Evolutionary conservation across 2,329 filamentous ascomycete species (phyloP), one percentile per base, ranked within the genome.

Genomic region (Stemphylium lycopersici): DNA sequence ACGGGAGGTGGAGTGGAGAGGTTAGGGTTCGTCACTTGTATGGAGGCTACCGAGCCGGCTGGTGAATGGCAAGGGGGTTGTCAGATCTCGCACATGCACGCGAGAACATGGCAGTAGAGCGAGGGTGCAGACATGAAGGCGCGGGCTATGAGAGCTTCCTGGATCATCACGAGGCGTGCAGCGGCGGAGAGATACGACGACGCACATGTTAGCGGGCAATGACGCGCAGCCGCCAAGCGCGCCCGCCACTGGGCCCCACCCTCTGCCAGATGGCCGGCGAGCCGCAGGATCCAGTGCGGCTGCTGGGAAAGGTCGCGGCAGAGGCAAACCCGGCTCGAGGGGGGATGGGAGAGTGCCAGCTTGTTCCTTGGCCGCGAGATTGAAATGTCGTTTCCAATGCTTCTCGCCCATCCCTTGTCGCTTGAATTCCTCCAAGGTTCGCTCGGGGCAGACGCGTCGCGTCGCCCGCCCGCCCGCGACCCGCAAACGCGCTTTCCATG

Each of bases 141-240:
- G 48, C 36, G 49, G 39, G 52, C 48, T 55, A 48, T 50, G 20
- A 45, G n/a, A 13, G 13, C 37, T 33, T 39, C 8, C 24, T 39
- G 34, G 32, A 39, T 34, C 56, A 36, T 44, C 45, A 54, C 56
- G 46, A 37, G 45, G 39, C 41, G 54, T 40, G 36, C 6, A 32
- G 45, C 26, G 40, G 34, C 24, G 22, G 31, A 38, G 18, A 32
- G 29, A 47, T 38, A 24, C 38, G 18, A 26, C 31, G 45, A 26
- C 31, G 45, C 45, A 47, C 16, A 26, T 41, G 47, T 33, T 31
- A 41, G 45, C 43, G 29, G 42, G 46, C 56, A 18, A 59, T 59
- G 56, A 59, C 56, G 56, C 56, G 53, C 56, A 26, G 42, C 39
- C 24, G 55, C 52, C 52, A 58, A 52, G 55, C 22, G 7, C 33